phyloP scores from a whole-genome alignment of 148 eudicot genomes.

The Rhododendron mucronatum region DNA sequence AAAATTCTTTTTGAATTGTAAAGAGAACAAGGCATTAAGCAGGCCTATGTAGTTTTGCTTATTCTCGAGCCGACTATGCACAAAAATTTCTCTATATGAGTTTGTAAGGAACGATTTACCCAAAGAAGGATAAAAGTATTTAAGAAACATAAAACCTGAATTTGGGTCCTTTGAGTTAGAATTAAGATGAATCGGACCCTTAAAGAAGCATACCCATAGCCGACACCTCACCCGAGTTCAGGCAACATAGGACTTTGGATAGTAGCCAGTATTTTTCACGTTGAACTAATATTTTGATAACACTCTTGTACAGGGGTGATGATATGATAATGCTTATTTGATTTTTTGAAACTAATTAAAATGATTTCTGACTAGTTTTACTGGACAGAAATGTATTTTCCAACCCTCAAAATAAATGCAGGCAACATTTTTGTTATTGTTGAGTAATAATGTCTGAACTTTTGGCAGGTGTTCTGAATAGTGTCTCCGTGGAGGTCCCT shows the following conservation, averaged over 20 bases:
- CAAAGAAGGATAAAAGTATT: neutral
- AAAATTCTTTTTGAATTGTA: too few relatives aligned
- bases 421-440: neutral
- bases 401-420: neutral
- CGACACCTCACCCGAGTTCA: neutral
- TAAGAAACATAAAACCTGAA: neutral
- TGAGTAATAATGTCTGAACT: neutral
- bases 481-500: constrained; percentile 77
- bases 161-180: neutral
- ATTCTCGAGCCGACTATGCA: neutral
- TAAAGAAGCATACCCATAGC: neutral
- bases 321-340: neutral
- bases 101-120: neutral
- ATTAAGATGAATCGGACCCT: neutral
- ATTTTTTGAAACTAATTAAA: neutral
- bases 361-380: neutral
- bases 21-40: too few relatives aligned
- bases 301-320: neutral
- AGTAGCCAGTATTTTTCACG: neutral
- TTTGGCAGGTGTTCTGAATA: constrained; percentile 62
- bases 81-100: neutral
- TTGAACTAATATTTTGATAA: neutral
- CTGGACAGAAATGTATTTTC: neutral
- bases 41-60: neutral
- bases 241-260: neutral